Percentiles rank a stretch among this genome's conserved stretches.
phyloP scores from a whole-genome alignment of 2,329 filamentous ascomycete species.

The Trichophyton mentagrophytes region DNA sequence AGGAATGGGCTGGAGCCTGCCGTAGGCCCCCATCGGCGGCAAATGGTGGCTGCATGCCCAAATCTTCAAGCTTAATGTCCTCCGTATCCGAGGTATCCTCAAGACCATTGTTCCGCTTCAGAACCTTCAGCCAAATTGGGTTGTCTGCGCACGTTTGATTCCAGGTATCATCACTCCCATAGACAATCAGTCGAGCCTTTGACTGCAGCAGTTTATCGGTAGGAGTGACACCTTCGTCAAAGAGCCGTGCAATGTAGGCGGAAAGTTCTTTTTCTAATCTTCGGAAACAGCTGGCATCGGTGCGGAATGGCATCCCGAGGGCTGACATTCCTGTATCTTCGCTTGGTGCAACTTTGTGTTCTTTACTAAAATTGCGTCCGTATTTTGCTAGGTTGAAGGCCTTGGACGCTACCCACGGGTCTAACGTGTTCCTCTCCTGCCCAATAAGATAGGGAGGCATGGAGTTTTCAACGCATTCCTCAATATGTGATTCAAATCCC shows the following conservation, averaged over 20 bases:
- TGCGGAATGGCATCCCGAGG: slow-evolving; percentile 18
- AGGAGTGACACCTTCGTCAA: slow-evolving; percentile 23
- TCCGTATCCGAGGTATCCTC: slow-evolving; percentile 22
- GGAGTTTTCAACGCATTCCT: slow-evolving; percentile 25
- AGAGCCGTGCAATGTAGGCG: slow-evolving; percentile 26
- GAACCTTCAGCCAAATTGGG: slow-evolving; percentile 32
- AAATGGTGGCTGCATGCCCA: slow-evolving; percentile 33
- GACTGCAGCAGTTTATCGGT: slow-evolving; percentile 22
- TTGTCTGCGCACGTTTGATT: slow-evolving; percentile 36
- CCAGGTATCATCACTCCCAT: slow-evolving; percentile 22
- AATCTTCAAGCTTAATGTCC: slow-evolving; percentile 24
- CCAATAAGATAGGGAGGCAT: slow-evolving; percentile 28
- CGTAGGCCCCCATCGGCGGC: slow-evolving; percentile 27
- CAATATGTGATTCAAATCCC: slow-evolving; percentile 29
- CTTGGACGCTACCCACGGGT: slow-evolving; percentile 20
- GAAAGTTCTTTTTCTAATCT: slow-evolving; percentile 31
- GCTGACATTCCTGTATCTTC: not conserved
- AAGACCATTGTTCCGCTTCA: slow-evolving; percentile 34
- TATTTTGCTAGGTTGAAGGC: not conserved
- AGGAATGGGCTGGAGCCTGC: slow-evolving; percentile 23
- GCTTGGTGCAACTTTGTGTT: not conserved
- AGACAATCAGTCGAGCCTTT: slow-evolving; percentile 21
- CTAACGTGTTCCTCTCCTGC: slow-evolving; percentile 21
- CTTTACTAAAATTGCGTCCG: not conserved
- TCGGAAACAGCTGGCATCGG: slow-evolving; percentile 31